Percentiles rank a stretch among this genome's conserved stretches.
phyloP scores from a whole-genome alignment of 495 filamentous ascomycete species.

The Parmelia sp. region DNA sequence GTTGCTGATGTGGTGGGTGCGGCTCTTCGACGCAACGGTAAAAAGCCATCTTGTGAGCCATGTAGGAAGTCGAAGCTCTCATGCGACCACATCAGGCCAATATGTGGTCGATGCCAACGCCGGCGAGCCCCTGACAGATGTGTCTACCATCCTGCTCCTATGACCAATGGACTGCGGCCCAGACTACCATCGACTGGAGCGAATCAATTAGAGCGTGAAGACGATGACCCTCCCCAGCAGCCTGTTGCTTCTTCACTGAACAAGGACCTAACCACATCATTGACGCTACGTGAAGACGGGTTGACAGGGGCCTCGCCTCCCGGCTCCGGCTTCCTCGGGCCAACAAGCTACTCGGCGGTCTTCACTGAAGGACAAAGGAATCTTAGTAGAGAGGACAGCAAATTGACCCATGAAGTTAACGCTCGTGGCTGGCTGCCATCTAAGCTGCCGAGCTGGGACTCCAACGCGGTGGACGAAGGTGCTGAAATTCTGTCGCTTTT shows the following conservation, averaged over 20 bases:
- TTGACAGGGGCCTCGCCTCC: not conserved
- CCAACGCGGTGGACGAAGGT: not conserved
- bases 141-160: constrained; percentile 42
- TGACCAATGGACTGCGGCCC: constrained; percentile 30
- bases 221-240: not conserved
- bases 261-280: not conserved
- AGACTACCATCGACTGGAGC: not conserved
- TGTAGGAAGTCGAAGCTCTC: constrained; percentile 49
- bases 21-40: constrained; percentile 1
- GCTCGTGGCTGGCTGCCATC: not conserved
- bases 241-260: not conserved
- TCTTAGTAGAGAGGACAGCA: not conserved
- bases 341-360: not conserved
- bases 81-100: constrained; percentile 43
- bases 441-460: not conserved
- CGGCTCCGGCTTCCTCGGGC: not conserved
- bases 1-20: not conserved
- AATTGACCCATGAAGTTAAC: not conserved
- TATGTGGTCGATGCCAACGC: constrained; percentile 34
- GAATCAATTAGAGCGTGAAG: not conserved
- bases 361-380: not conserved
- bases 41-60: constrained; percentile 41
- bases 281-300: not conserved
- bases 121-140: constrained; percentile 36
- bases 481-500: not conserved